Conservation (phyloP, 1,284 basidiomycete species). For the Spongispora temasekensis region DNA sequence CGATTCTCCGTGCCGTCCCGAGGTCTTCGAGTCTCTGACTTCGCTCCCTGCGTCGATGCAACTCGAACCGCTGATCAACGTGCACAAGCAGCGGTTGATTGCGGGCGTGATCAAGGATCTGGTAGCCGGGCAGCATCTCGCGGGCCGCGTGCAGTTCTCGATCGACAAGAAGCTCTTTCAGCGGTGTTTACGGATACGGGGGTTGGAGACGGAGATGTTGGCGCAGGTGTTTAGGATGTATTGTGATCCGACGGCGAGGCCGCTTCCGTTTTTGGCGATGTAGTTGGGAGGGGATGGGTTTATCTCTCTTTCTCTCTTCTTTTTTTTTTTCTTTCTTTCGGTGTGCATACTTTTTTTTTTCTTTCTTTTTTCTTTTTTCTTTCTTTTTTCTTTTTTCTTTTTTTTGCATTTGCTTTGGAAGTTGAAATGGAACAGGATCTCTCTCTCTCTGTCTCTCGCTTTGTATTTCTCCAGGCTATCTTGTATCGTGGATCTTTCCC, state of each 20-base stretch:
- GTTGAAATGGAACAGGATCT: constrained; percentile 15
- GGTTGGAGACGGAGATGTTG: constrained; percentile 55
- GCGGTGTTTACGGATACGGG: constrained; percentile 70
- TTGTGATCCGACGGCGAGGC: constrained; percentile 21
- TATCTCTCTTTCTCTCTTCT: no score
- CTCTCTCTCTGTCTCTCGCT: no score
- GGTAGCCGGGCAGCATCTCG: constrained; percentile 79
- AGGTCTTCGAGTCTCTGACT: constrained; percentile 71
- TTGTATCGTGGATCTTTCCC: no score
- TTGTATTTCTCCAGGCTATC: no score
- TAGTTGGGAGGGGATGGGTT: no score
- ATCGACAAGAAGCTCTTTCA: constrained; percentile 75
- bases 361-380: constrained; percentile 1
- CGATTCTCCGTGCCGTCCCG: constrained; percentile 67
- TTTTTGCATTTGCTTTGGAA: constrained; percentile 10
- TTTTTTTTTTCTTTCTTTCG: no score
- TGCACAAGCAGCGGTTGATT: constrained; percentile 83
- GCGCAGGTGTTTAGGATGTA: constrained; percentile 47
- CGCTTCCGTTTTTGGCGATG: constrained; percentile 24
- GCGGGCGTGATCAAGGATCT: constrained; percentile 76
- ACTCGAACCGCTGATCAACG: constrained; percentile 84
- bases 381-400: no score
- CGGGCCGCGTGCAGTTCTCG: constrained; percentile 67
- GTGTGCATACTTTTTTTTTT: background rate
- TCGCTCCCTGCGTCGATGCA: constrained; percentile 73